Evolutionary conservation across 495 filamentous ascomycete species (phyloP), one percentile per base, ranked within the genome.

Genomic region (Penicillium fimorum): DNA sequence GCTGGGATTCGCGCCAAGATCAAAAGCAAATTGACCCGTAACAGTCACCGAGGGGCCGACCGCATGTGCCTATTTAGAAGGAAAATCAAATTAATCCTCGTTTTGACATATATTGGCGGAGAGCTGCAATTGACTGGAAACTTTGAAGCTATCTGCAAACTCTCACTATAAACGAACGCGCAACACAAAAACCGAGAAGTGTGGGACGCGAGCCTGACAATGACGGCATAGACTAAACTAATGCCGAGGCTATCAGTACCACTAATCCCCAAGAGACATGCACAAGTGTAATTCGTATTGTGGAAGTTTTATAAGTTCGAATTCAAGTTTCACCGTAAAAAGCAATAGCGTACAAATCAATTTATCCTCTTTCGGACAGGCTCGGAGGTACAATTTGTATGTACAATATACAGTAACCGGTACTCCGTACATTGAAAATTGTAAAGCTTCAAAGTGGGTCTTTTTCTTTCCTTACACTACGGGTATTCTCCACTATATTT

Each of bases 401-500:
- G 33, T 37, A 27, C 42, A 25, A n/a, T 30, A 27, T 45, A 40
- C 41, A 55, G 47, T 57, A 53, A 57, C 51, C 54, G 12, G 6
- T 27, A 27, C 25, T 27, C 22, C 22, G 53, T 57, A 57, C 48
- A 30, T 40, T 43, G 25, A 32, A 50, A 42, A 20, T 52, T 29
- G 47, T 45, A 57, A 60, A 61, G 57, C 57, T 60, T 52, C 50
- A 46, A 57, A 30, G 57, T 65, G 56, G 63, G 51, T 22, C 35
- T 24, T 55, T 17, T 59, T 50, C 20, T 52, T 56, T 60, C 50
- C 46, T 60, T 65, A 63, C 60, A 29, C 55, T 56, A 59, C 65
- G 62, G 65, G 56, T 67, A 66, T 52, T 63, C 65, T 27, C 65
- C 65, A 65, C 62, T 55, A 13, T 44, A 42, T 58, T 62, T 58